Evolutionary conservation across 139 green algal species (phyloP), one percentile per base, ranked within the genome.

Genomic region (Tetradesmus obliquus): DNA sequence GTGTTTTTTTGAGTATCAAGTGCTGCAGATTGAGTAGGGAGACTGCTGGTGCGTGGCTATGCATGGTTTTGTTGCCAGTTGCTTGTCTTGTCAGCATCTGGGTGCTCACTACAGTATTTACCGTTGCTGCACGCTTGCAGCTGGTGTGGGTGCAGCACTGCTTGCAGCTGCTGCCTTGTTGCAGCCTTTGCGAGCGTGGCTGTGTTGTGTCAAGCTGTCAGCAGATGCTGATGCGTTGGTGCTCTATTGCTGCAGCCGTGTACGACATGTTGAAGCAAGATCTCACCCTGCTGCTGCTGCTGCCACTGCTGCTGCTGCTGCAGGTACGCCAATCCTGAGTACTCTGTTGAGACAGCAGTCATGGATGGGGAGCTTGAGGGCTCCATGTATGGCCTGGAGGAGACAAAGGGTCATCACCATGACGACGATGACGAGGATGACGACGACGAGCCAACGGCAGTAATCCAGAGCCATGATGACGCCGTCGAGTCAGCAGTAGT

Each of bases 11-110:
- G 72, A 8, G 20, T 7, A 51, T 80, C 22, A 8, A 7, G 72
- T 80, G 17, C 84, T 94, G 24, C 90, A 94, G 93, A 93, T 96
- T 5, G 94, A 96, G 91, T 91, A 88, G n/a, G 93, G 94, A 3
- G 93, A 95, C 91, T 96, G 94, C 88, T 95, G 93, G 93, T 90
- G 87, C 22, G 91, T 17, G n/a, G 12, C 10, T 72, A 13, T 1
- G 10, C 10, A 19, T 13, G 60, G 60, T 72, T 10, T 8, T 71
- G 60, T n/a, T n/a, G n/a, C n/a, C n/a, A n/a, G n/a, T n/a, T n/a
- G n/a, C n/a, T n/a, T n/a, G n/a, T n/a, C n/a, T n/a, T n/a, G n/a
- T n/a, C n/a, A n/a, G n/a, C n/a, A n/a, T n/a, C n/a, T n/a, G n/a
- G n/a, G n/a, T n/a, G n/a, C n/a, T n/a, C n/a, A n/a, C n/a, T n/a